Evolutionary conservation across 768 basidiomycete genomes (phyloP), one percentile per base, ranked within the genome.

Genomic region (Termitomyces sp.): DNA sequence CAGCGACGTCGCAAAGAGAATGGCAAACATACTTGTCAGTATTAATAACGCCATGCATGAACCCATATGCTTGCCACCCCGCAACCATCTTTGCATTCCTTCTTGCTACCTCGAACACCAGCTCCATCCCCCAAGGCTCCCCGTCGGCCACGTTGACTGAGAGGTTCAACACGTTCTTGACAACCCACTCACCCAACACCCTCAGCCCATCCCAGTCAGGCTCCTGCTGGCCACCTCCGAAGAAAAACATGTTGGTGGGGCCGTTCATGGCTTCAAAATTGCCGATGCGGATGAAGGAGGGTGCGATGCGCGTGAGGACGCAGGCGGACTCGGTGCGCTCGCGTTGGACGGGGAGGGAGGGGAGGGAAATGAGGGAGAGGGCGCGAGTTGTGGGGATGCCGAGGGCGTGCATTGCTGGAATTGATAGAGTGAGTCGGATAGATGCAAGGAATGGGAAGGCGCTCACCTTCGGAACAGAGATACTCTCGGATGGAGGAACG

Each of bases 41-140:
- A 68, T 98, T 98, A 65, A 99, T 93, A 39, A 99, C 96, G 0
- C 93, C 94, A 67, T 95, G 92, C 93, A 94, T 93, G 69, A 91
- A 95, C 1, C 93, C 93, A 70, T 89, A 91, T 7, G 85, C 93
- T 73, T 98, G 96, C 97, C 97, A 98, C 4, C 81, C 89, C 11
- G 95, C 97, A 0, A 95, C 91, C 91, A 95, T 98, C 68, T 76
- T 77, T 46, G 91, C 95, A 68, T 97, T 98, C 67, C 94, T 77
- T 70, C 81, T 83, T 16, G 93, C 86, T 0, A 85, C 86, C 65
- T 97, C 94, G 63, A 87, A 73, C 2, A 96, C 80, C 47, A 98
- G 70, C 47, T 81, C 76, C 68, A 78, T 78, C 4, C 83, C 91
- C 92, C 91, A 95, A 4, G 84, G 76, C 30, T 81, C 75, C 1